phyloP scores from a whole-genome alignment of 2,329 filamentous ascomycete genomes.

The Chaetoscypha palmicola region DNA sequence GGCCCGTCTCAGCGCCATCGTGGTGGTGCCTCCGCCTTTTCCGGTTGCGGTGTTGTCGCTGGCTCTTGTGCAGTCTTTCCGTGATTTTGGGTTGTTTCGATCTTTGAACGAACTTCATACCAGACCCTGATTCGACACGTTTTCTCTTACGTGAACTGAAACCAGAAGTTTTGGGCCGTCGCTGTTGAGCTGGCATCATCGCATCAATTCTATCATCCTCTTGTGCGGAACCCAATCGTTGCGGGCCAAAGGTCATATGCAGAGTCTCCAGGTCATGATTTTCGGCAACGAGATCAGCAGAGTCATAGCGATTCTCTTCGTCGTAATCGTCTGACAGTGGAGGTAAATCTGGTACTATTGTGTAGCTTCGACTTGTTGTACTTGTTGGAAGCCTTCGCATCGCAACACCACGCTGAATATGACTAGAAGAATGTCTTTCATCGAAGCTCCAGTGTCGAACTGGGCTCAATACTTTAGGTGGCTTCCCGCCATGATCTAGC shows the following conservation, averaged over 20 bases:
- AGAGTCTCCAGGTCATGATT: conserved; percentile 11
- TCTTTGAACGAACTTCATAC: no score
- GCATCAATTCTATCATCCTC: conserved; percentile 30
- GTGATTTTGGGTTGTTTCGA: no score
- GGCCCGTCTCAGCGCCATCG: neutral
- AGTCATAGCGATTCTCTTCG: conserved; percentile 15
- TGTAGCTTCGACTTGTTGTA: neutral
- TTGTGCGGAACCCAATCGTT: conserved; percentile 21
- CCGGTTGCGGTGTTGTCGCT: neutral
- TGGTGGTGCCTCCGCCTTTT: neutral
- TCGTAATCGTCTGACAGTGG: conserved; percentile 27
- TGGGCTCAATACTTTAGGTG: conserved; percentile 18
- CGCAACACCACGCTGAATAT: conserved; percentile 27
- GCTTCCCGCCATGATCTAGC: conserved; percentile 44
- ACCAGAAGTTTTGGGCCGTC: conserved; percentile 10
- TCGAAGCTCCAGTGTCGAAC: conserved; percentile 11
- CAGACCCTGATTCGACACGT: no score
- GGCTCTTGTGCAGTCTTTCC: no score
- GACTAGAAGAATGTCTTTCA: conserved; percentile 14
- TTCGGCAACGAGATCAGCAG: conserved; percentile 9
- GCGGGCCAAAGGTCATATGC: conserved; percentile 16
- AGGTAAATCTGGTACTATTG: conserved; percentile 4
- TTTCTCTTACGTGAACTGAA: conserved; percentile 10
- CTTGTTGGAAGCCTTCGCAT: conserved; percentile 16
- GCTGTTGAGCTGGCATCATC: conserved; percentile 29